phyloP scores from a whole-genome alignment of 805 yeast species.

The Yamadazyma insecticola region DNA sequence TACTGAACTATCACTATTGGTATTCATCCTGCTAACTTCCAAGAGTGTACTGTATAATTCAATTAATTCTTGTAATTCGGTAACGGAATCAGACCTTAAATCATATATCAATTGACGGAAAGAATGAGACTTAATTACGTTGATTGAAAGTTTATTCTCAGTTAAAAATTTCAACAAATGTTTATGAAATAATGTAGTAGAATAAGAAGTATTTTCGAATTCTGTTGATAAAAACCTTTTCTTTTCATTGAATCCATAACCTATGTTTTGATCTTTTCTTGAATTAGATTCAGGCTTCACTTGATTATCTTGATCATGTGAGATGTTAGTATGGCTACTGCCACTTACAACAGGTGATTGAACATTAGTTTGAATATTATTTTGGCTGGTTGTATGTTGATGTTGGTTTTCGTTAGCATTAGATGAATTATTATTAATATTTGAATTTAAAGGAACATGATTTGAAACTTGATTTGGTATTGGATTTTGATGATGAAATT shows the following conservation, averaged over 20 bases:
- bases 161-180: slow-evolving; percentile 46
- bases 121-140: slow-evolving; percentile 44
- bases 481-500: too few relatives aligned
- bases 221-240: slow-evolving; percentile 22
- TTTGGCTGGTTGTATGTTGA: too few relatives aligned
- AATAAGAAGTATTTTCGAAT: slow-evolving; percentile 40
- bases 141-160: slow-evolving; percentile 48
- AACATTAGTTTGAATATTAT: too few relatives aligned
- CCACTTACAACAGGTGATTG: slow-evolving; percentile 11
- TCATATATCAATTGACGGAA: slow-evolving; percentile 51
- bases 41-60: slow-evolving; percentile 40
- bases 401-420: too few relatives aligned
- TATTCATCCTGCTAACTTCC: slow-evolving; percentile 35
- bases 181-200: slow-evolving; percentile 45
- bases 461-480: too few relatives aligned
- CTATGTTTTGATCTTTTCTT: slow-evolving; percentile 3
- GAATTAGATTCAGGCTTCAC: background rate
- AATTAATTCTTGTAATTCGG: slow-evolving; percentile 44
- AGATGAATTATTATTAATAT: too few relatives aligned
- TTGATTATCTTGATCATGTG: too few relatives aligned
- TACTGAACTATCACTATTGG: slow-evolving; percentile 4
- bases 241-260: slow-evolving; percentile 7
- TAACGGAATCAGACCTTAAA: slow-evolving; percentile 43
- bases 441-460: too few relatives aligned
- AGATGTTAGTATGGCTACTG: too few relatives aligned